phyloP scores from a whole-genome alignment of 1,284 basidiomycete genomes.

The Marasmius tenuissimus region DNA sequence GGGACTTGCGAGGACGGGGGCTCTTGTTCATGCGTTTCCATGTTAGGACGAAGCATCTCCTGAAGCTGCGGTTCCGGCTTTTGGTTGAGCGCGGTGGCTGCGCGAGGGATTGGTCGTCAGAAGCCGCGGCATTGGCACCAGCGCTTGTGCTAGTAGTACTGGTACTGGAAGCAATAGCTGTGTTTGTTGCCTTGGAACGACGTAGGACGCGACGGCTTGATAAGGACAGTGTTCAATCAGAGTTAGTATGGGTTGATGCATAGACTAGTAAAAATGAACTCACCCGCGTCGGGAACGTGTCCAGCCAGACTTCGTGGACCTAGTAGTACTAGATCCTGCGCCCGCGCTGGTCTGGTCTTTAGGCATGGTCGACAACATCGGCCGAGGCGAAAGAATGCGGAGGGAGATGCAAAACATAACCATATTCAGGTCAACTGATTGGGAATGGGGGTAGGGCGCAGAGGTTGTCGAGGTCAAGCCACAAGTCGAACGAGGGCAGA shows the following conservation, averaged over 20 bases:
- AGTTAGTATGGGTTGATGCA: no score
- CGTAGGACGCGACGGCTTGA: not conserved
- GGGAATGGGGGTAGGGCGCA: no score
- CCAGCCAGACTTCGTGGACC: not conserved
- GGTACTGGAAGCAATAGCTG: no score
- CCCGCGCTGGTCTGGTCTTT: not conserved
- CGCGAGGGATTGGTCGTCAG: no score
- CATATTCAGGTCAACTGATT: not conserved
- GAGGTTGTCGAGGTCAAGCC: not conserved
- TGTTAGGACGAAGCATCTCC: conserved; percentile 22
- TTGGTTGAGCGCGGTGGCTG: no score
- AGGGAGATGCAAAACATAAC: not conserved
- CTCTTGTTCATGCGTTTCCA: conserved; percentile 29
- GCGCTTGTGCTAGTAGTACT: not conserved
- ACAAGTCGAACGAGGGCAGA: not conserved
- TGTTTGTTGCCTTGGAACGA: not conserved
- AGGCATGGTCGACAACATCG: not conserved
- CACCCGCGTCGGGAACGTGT: not conserved
- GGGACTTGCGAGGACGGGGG: conserved; percentile 20
- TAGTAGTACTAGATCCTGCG: not conserved
- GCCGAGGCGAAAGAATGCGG: not conserved
- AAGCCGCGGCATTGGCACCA: not conserved
- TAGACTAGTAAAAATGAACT: not conserved
- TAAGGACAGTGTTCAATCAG: not conserved
- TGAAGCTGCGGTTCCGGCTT: conserved; percentile 14